phyloP scores from a whole-genome alignment of 2,329 filamentous ascomycete genomes.

The Hymenoscyphus scutula region DNA sequence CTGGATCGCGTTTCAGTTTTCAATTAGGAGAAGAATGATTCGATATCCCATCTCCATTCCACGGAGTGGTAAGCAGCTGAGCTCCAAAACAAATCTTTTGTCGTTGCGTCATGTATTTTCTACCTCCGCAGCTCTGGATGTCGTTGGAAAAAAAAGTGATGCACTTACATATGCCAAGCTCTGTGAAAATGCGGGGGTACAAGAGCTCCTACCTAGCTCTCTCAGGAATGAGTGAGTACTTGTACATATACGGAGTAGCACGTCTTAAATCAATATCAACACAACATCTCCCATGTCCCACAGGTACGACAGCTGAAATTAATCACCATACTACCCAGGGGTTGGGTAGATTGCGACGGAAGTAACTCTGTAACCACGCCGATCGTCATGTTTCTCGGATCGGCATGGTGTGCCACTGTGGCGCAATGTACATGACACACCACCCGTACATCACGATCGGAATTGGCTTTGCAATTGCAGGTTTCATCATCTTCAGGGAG shows the following conservation, averaged over 20 bases:
- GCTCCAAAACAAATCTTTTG: neutral
- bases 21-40: neutral
- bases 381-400: no score
- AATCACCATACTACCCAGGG: neutral
- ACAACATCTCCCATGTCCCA: neutral
- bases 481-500: neutral
- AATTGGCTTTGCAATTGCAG: no score
- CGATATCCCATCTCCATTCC: neutral
- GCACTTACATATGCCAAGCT: conserved; percentile 1
- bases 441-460: no score
- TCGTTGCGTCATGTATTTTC: conserved; percentile 1
- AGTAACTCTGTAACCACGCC: no score
- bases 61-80: neutral
- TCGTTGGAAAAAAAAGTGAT: neutral
- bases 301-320: neutral
- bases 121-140: neutral
- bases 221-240: no score
- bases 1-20: neutral
- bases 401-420: no score
- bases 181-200: neutral
- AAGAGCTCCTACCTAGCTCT: neutral
- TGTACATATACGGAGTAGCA: no score
- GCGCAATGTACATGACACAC: no score
- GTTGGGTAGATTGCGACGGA: no score
- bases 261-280: neutral